Conservation (phyloP, 352 stramenopile genomes). For the Thraustochytrium sp. region DNA sequence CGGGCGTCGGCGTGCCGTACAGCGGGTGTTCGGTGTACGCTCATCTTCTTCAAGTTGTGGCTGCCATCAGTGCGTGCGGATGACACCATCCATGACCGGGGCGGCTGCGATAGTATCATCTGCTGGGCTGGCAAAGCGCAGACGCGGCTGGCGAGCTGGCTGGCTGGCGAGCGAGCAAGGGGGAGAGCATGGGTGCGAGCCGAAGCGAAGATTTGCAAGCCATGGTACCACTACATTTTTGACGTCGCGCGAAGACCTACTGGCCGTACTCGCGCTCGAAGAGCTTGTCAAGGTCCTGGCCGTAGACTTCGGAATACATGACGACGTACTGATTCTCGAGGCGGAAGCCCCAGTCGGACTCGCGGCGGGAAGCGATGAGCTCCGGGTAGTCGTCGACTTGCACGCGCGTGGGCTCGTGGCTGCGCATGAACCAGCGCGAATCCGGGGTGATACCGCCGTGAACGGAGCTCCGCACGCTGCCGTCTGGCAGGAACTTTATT, state of each 20-base stretch:
- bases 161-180: too few species aligned
- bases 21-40: too few species aligned
- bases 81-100: too few species aligned
- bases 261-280: not conserved
- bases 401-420: not conserved
- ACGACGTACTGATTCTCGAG: slow-evolving; percentile 19
- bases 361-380: not conserved
- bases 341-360: not conserved
- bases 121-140: too few species aligned
- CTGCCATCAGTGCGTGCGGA: too few species aligned
- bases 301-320: slow-evolving; percentile 5
- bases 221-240: not conserved
- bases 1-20: too few species aligned
- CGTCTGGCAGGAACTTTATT: not conserved
- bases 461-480: not conserved
- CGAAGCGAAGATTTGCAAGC: not conserved
- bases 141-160: too few species aligned
- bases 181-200: too few species aligned
- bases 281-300: not conserved
- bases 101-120: too few species aligned
- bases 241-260: not conserved
- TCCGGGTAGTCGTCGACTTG: slow-evolving; percentile 8
- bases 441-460: not conserved
- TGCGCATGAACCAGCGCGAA: not conserved
- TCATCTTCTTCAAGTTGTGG: too few species aligned